Base-by-base conservation (phyloP, 2,329 filamentous ascomycete genomes). In the Rachicladosporium sp. region DNA sequence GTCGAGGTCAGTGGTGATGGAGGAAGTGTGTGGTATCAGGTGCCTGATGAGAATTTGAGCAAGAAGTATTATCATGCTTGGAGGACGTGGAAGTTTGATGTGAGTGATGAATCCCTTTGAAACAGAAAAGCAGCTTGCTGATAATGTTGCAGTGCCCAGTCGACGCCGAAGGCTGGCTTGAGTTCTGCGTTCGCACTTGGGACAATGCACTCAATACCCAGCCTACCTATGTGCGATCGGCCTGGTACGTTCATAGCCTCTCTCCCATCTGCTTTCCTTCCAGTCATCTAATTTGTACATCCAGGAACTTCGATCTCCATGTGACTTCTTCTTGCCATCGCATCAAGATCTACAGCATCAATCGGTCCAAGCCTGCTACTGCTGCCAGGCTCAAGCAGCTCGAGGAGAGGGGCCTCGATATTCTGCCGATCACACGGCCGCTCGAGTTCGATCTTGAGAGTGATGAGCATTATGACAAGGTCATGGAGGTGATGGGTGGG, bases 1-100 rank as follows among this genome's bases (percentile, higher is more conserved):
- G 78, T 83, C 3, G 79, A 83, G 47, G 63, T 82, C 27, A 77
- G 71, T 42, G 61, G 76, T 23, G 78, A 83, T 51, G 73, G 71
- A 15, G 78, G 78, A 31, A 64, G 62, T 40, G 74, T 69, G 2
- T 82, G 78, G 78, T 75, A 76, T 40, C 58, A 63, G 1, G 68
- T 76, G 0, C 72, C 73, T 0, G 52, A 58, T 0, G 65, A 73
- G 35, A 71, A 73, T 1, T 43, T 78, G 36, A 71, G 67, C 0
- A 58, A 63, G 42, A 79, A 78, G 55, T 64, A 70, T 27, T 69
- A 65, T 21, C 72, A 65, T 51, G 64, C 70, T 0, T 80, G 74
- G 75, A 58, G 74, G 6, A 67, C 66, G 0, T 79, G 74, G 74
- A 59, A 70, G 42, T 60, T 65, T 2, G 68, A 71, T 1, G 46